phyloP scores from a whole-genome alignment of 1,284 basidiomycete genomes.

The Pseudozyma hubeiensis region DNA sequence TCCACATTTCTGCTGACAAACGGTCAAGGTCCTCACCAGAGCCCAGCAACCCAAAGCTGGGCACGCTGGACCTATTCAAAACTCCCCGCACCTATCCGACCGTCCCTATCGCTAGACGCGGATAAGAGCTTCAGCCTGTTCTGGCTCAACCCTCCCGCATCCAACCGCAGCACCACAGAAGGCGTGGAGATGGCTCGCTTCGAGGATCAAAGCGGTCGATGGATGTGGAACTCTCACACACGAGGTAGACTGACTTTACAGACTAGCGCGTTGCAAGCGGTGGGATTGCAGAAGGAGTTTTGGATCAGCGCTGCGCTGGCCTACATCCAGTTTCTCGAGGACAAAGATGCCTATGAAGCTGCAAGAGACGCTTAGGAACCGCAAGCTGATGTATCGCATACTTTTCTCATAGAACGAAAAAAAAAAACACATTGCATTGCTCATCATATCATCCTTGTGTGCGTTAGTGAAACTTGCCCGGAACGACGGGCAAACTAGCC shows the following conservation, averaged over 20 bases:
- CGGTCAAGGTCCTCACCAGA: conserved; percentile 1
- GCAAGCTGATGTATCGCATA: too few species aligned
- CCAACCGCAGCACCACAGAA: background rate
- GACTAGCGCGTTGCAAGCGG: conserved; percentile 45
- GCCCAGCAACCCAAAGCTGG: conserved; percentile 34
- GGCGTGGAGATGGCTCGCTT: conserved; percentile 54
- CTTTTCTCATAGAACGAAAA: background rate
- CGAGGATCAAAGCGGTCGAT: conserved; percentile 51
- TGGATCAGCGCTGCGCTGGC: conserved; percentile 57
- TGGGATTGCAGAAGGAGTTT: conserved; percentile 53
- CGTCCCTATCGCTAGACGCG: conserved; percentile 48
- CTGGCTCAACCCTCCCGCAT: conserved; percentile 46
- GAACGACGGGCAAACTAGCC: conserved; percentile 78
- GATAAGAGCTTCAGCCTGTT: conserved; percentile 55
- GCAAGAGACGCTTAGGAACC: conserved; percentile 22
- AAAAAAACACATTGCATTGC: conserved; percentile 8
- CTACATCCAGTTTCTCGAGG: conserved; percentile 61
- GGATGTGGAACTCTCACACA: conserved; percentile 56
- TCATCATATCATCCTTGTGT: background rate
- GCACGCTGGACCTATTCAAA: conserved; percentile 53
- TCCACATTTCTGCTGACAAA: conserved; percentile 25
- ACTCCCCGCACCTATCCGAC: conserved; percentile 52
- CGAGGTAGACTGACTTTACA: conserved; percentile 51
- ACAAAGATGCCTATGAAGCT: conserved; percentile 48
- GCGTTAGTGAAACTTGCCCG: conserved; percentile 71